A percentile compares a stretch with the other conserved stretches of the same genome.
Evolutionary conservation across 768 basidiomycete genomes (phyloP).

Genomic region (Rhizopogon vinicolor): DNA sequence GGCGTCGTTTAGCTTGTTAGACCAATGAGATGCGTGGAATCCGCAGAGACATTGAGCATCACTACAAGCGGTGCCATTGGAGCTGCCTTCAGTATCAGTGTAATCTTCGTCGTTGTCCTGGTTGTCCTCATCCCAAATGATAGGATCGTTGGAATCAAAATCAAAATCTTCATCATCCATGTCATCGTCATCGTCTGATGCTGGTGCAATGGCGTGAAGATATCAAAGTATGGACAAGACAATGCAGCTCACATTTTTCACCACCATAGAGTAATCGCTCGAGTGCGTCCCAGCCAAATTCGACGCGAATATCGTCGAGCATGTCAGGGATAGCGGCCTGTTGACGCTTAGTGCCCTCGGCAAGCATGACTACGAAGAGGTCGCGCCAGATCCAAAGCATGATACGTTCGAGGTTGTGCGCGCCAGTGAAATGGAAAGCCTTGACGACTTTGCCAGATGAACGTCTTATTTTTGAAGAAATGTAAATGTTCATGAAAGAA

Average conservation of each 20-base stretch:
- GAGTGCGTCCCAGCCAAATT: constrained; percentile 47
- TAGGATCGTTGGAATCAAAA: constrained; percentile 22
- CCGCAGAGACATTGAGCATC: constrained; percentile 23
- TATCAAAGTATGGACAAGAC: background rate
- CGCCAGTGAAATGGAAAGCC: constrained; percentile 44
- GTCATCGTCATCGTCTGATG: constrained; percentile 6
- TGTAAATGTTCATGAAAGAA: constrained; percentile 39
- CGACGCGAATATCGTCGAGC: constrained; percentile 52
- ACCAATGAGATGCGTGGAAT: constrained; percentile 51
- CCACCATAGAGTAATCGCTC: constrained; percentile 56
- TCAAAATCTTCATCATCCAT: constrained; percentile 23
- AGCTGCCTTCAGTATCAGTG: constrained; percentile 12
- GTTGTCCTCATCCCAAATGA: constrained; percentile 25
- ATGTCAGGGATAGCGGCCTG: constrained; percentile 41
- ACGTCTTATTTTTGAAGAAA: constrained; percentile 41
- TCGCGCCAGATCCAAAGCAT: constrained; percentile 70
- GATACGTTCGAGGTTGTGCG: constrained; percentile 39
- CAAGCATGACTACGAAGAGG: constrained; percentile 53
- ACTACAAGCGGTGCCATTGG: constrained; percentile 14
- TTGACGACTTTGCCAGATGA: constrained; percentile 43
- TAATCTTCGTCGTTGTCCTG: constrained; percentile 21
- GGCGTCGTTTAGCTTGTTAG: constrained; percentile 34
- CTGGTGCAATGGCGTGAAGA: constrained; percentile 7
- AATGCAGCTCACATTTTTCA: constrained; percentile 28
- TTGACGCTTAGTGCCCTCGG: constrained; percentile 26